Base-by-base conservation (phyloP, 495 filamentous ascomycete species). In the Aspergillus taichungensis region DNA sequence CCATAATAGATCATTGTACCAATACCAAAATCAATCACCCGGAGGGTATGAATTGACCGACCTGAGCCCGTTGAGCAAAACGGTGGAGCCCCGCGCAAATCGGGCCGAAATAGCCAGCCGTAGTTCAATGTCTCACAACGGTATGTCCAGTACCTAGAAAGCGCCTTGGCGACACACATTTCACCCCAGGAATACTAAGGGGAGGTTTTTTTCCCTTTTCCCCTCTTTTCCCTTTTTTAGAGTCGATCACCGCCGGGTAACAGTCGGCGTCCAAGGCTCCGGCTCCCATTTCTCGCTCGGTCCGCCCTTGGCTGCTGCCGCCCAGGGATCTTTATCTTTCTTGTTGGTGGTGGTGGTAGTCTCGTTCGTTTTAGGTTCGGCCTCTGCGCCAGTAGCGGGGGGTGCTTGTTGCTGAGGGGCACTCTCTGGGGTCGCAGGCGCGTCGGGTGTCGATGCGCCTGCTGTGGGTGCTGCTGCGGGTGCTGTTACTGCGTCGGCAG, bases 201-300 rank as follows among this genome's bases (percentile, higher is more conserved):
- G 18, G 4, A 46, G 13, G 37, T 38, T 42, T 40, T 12, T 46
- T 45, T 14, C 6, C 9, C 24, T 12, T 40, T 11, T 36, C 37
- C 49, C 47, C 46, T 34, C 38, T 41, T 42, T 37, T 13, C 44
- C 43, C 41, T 24, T 24, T 4, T 24, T 24, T 24, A 24, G 4
- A 24, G 18, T 49, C 47, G 57, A 60, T 69, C 62, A 69, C 46
- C 59, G 51, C 37, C 62, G 51, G 0, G 64, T 55, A 6, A 46
- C 34, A 13, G 56, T 47, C 5, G 83, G 85, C 3, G 63, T 67
- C 88, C 88, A 95, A 5, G 74, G 65, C 42, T 82, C 62, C 0
- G 88, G 88, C 63, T 91, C 84, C 84, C 84, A 95, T 4, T 72
- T 71, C 54, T 88, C 82, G 24, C 86, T 72, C 10, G 85, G 80